These are phyloP conservation scores for Chimonanthus salicifolius DNA, from an alignment of 164 flowering plant genomes.

Conservation along the genomic window DNA sequence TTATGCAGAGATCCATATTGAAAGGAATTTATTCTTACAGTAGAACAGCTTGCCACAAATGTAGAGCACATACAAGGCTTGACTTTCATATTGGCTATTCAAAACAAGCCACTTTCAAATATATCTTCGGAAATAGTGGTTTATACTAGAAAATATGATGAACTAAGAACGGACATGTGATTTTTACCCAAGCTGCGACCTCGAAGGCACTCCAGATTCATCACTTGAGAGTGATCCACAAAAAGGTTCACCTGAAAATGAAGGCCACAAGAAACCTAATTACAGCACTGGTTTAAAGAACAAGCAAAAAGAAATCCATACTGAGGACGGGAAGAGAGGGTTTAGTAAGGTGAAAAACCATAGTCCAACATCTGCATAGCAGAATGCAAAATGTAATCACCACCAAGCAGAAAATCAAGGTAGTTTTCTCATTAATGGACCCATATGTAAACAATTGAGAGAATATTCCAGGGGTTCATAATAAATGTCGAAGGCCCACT, in stretches of 20 bases:
- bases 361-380: neutral
- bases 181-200: conserved; percentile 70
- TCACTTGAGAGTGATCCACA: conserved; percentile 83
- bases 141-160: conserved; percentile 37
- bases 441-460: no score
- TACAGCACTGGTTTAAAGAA: neutral
- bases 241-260: conserved; percentile 80
- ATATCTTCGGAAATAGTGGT: neutral
- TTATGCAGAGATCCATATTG: neutral
- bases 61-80: neutral
- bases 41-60: no score
- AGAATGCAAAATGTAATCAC: neutral
- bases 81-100: neutral
- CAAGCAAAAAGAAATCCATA: neutral
- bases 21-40: neutral
- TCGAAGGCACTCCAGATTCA: conserved; percentile 83
- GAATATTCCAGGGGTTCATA: no score
- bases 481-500: no score
- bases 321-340: neutral
- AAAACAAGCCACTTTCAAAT: neutral
- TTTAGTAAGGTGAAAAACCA: neutral
- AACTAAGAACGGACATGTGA: conserved; percentile 42
- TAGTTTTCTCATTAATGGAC: no score
- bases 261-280: neutral
- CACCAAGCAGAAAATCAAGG: neutral